Evolutionary conservation across 2,329 filamentous ascomycete species (phyloP), one percentile per base, ranked within the genome.

Genomic region (Magnaporthiopsis poae): DNA sequence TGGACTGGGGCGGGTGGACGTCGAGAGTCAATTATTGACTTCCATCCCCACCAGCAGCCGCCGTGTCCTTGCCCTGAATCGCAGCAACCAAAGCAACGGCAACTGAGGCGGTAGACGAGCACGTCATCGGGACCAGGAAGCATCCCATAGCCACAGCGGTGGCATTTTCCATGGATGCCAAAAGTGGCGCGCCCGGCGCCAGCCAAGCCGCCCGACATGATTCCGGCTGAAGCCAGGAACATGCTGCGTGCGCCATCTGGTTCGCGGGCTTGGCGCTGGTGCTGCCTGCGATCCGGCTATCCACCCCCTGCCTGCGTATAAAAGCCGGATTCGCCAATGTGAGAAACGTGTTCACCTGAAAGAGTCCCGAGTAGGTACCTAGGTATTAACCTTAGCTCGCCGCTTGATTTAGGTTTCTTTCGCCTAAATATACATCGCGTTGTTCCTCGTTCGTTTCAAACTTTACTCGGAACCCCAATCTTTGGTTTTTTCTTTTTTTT

Each of bases 101-200:
- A 39, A 39, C 36, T 62, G 46, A 61, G 46, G 46, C 29, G 63
- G 46, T 27, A 60, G 18, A 13, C 52, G 67, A 71, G 70, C 71
- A 72, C 71, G 71, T 68, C 69, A 72, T 72, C 67, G 66, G 65
- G 63, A 68, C 71, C 70, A 71, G 68, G 56, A 52, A 56, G 60
- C 64, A 68, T 65, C 31, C 39, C 66, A 67, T 65, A 59, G 59
- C 60, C 60, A 15, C 21, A 36, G 25, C 18, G 25, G 56, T 9
- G n/a, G 21, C 60, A 35, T 11, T n/a, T 33, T 11, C 36, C 27
- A 60, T 60, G 31, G 59, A 66, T 52, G 52, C 60, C 27, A 64
- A 63, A 60, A 61, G 56, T n/a, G 25, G 29, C 65, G 36, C 64
- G 61, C 61, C 63, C 60, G 61, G 35, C 31, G 9, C 46, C 46